phyloP scores from a whole-genome alignment of 805 yeast genomes.

The Kluyveromyces nonfermentans region DNA sequence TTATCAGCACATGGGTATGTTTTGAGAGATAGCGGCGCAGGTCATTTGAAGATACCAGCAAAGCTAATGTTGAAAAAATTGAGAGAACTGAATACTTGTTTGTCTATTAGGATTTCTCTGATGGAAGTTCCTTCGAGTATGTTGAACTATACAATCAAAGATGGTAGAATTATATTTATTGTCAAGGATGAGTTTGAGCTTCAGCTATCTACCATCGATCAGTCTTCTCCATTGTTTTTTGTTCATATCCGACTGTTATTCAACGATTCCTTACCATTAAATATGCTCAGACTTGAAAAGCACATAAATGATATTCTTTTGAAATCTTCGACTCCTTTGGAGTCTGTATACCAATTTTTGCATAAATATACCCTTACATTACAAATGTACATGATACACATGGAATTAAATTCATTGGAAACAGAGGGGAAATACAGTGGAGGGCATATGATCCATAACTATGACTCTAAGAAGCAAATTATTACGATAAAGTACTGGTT shows the following conservation, averaged over 20 bases:
- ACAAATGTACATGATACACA: conserved; percentile 26
- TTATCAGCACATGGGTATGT: conserved; percentile 56
- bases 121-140: conserved; percentile 58
- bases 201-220: conserved; percentile 68
- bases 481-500: conserved; percentile 29
- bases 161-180: conserved; percentile 67
- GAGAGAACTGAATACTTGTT: conserved; percentile 57
- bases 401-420: conserved; percentile 21
- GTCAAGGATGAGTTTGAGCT: conserved; percentile 60
- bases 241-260: conserved; percentile 67
- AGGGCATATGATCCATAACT: conserved; percentile 26
- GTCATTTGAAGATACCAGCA: conserved; percentile 35
- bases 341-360: conserved; percentile 23
- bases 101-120: conserved; percentile 68
- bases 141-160: conserved; percentile 50
- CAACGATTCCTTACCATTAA: conserved; percentile 19
- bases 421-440: conserved; percentile 26
- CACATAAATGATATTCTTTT: conserved; percentile 25
- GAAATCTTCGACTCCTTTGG: conserved; percentile 22
- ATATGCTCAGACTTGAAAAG: conserved; percentile 24
- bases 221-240: conserved; percentile 61
- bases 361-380: conserved; percentile 27
- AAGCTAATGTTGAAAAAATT: conserved; percentile 51
- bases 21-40: conserved; percentile 21
- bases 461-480: conserved; percentile 26